Evolutionary conservation across 805 yeast genomes (phyloP), one percentile per base, ranked within the genome.

Genomic region (Diddensiella transvaalensis): DNA sequence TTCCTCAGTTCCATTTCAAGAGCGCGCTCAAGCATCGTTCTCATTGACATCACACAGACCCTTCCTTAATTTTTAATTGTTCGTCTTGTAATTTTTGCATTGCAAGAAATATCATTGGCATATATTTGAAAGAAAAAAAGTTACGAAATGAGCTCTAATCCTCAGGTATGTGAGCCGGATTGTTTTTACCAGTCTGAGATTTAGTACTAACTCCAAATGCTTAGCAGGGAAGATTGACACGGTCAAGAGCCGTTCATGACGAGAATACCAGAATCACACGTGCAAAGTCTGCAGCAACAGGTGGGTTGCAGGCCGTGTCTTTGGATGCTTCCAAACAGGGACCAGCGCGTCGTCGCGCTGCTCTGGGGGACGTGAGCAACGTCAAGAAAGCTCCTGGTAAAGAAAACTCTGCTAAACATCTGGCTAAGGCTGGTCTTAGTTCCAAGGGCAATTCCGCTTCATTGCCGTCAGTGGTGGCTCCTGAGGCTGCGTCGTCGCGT

Each of bases 341-440:
- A 2, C 21, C 33, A 26, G 59, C 56, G 19, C 55, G 63, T 13
- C 59, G 63, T 35, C 61, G 69, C n/a, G 59, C 64, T 11, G 69
- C 69, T 4, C 52, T 65, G 26, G 67, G 66, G 10, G 69, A 65
- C 42, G 57, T 65, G 21, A 63, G 68, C 47, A 65, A 65, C 39
- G 57, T 61, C 40, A 53, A 51, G 43, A 57, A 61, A 40, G 46
- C 13, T 4, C 15, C 38, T 10, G 15, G 21, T 10, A 35, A 35
- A 18, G 38, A 26, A 26, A 26, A 26, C 13, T 8, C 32, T 13
- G 11, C 13, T 26, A 26, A 26, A 26, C n/a, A n/a, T n/a, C n/a
- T n/a, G n/a, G n/a, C n/a, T n/a, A n/a, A n/a, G n/a, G 11, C 32
- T 8, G 32, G 11, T 13, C 32, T 26, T 8, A 13, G 11, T 13